Percentiles rank a stretch among this genome's conserved stretches.
These are phyloP conservation scores for Talaromyces pinophilus DNA, from an alignment of 2,329 filamentous ascomycete species.

Conservation along the genomic window DNA sequence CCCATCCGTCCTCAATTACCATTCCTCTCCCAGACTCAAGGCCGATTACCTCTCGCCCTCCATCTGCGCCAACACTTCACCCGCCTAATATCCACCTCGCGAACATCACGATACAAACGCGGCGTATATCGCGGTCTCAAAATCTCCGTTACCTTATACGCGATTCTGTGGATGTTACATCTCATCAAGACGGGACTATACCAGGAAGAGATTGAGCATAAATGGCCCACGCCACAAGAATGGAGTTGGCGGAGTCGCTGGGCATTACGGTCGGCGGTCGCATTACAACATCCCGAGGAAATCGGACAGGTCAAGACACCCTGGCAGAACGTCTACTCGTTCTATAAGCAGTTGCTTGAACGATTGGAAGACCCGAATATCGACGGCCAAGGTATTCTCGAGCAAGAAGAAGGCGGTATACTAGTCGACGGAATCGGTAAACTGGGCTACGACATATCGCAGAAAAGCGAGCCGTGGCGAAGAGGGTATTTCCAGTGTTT, in stretches of 20 bases:
- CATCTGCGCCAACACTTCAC: slow-evolving; percentile 56
- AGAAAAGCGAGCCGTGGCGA: slow-evolving; percentile 80
- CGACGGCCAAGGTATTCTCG: slow-evolving; percentile 67
- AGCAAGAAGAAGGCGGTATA: slow-evolving; percentile 56
- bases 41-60: slow-evolving; percentile 50
- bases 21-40: slow-evolving; percentile 56
- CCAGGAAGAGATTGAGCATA: slow-evolving; percentile 73
- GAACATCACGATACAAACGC: slow-evolving; percentile 52
- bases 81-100: slow-evolving; percentile 78
- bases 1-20: slow-evolving; percentile 62
- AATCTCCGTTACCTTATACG: slow-evolving; percentile 71
- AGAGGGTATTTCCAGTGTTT: slow-evolving; percentile 81
- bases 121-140: slow-evolving; percentile 64
- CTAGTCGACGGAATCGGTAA: slow-evolving; percentile 58
- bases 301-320: slow-evolving; percentile 58
- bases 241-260: slow-evolving; percentile 74
- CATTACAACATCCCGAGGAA: slow-evolving; percentile 59
- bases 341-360: slow-evolving; percentile 61
- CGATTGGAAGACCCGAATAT: slow-evolving; percentile 68
- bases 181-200: slow-evolving; percentile 66
- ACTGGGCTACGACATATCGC: slow-evolving; percentile 67
- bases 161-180: slow-evolving; percentile 60
- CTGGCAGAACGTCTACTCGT: slow-evolving; percentile 67
- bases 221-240: slow-evolving; percentile 78
- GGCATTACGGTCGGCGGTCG: slow-evolving; percentile 65